phyloP scores from a whole-genome alignment of 441 rosid species.

The Sinapis alba region DNA sequence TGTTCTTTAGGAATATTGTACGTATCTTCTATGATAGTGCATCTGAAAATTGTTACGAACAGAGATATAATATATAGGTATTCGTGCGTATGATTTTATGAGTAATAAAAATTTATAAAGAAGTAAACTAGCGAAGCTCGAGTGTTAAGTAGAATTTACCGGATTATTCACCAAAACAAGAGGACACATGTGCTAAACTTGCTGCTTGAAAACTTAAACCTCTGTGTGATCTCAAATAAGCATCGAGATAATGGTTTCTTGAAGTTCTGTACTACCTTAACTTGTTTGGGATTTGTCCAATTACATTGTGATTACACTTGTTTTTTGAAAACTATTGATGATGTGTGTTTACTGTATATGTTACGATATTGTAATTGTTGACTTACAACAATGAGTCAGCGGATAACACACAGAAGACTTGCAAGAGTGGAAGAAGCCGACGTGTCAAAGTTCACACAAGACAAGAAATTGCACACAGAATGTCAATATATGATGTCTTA shows the following conservation, averaged over 20 bases:
- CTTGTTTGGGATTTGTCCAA: not conserved
- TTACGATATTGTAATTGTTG: not conserved
- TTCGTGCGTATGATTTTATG: too few relatives aligned
- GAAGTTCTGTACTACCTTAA: not conserved
- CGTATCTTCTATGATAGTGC: too few relatives aligned
- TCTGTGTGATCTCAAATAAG: not conserved
- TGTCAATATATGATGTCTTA: not conserved
- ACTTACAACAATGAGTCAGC: not conserved
- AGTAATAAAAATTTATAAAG: too few relatives aligned
- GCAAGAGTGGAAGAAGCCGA: not conserved
- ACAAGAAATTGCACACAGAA: not conserved
- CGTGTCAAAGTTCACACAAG: not conserved
- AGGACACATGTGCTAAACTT: too few relatives aligned
- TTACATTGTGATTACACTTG: not conserved
- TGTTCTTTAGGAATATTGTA: too few relatives aligned
- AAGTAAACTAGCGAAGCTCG: too few relatives aligned
- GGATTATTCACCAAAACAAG: too few relatives aligned
- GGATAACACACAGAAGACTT: not conserved
- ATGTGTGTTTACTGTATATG: not conserved
- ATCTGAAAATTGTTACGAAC: too few relatives aligned
- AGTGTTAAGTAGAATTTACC: too few relatives aligned
- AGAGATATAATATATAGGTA: too few relatives aligned
- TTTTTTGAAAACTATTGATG: not conserved
- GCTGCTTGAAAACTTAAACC: not conserved
- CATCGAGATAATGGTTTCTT: not conserved